phyloP scores from a whole-genome alignment of 345 rosid species.

The Corchorus capsularis region DNA sequence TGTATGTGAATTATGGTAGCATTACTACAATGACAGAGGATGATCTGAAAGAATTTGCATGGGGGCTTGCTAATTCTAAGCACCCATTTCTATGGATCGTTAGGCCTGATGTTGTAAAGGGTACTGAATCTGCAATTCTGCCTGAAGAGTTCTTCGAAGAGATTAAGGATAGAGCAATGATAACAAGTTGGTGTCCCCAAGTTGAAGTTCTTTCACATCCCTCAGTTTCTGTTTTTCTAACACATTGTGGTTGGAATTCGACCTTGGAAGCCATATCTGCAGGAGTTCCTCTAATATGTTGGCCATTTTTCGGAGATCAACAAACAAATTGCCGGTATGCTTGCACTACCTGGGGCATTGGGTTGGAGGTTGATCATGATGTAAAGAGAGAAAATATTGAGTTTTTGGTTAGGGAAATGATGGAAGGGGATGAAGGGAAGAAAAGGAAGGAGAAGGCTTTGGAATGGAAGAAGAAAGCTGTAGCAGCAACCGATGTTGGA shows the following conservation, averaged over 20 bases:
- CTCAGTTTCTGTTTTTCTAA: constrained; percentile 35
- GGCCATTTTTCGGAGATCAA: constrained; percentile 44
- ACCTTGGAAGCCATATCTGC: constrained; percentile 3
- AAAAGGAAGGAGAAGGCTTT: constrained; percentile 12
- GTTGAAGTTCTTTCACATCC: constrained; percentile 31
- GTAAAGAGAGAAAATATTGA: constrained; percentile 23
- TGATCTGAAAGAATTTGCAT: constrained; percentile 38
- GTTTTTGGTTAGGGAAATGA: constrained; percentile 12
- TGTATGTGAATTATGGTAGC: constrained; percentile 34
- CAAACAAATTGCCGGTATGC: constrained; percentile 34
- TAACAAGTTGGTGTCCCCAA: constrained; percentile 39
- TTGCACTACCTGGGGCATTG: constrained; percentile 31
- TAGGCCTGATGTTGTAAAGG: constrained; percentile 32
- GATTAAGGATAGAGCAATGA: constrained; percentile 28
- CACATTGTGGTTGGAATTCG: constrained; percentile 49
- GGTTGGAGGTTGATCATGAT: constrained; percentile 26
- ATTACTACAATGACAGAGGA: constrained; percentile 19
- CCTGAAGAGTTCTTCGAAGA: constrained; percentile 29
- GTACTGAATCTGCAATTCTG: constrained; percentile 26
- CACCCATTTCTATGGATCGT: constrained; percentile 42
- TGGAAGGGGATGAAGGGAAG: constrained; percentile 15
- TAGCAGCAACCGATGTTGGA: background rate
- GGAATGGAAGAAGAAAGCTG: constrained; percentile 25
- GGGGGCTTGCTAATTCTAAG: constrained; percentile 42
- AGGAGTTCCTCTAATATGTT: constrained; percentile 33